Percentiles rank a stretch among this genome's conserved stretches.
These are phyloP conservation scores for Agrocybe chaxingu DNA, from an alignment of 768 basidiomycete genomes.

Conservation along the genomic window DNA sequence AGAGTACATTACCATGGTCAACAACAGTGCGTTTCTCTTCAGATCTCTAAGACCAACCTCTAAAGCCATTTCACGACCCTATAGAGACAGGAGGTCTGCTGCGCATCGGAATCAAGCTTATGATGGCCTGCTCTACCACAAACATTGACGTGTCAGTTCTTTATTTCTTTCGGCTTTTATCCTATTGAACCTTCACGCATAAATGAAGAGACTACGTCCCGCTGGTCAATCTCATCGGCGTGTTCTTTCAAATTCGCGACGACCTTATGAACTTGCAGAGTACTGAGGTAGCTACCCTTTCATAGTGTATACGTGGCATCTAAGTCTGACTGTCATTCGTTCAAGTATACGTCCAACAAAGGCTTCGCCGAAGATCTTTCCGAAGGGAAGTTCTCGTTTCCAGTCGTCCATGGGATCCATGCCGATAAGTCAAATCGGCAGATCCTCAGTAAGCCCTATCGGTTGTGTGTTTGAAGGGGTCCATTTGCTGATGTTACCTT, in stretches of 20 bases:
- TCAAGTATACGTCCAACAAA: conserved; percentile 78
- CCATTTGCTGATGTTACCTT: neutral
- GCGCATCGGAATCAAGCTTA: conserved; percentile 87
- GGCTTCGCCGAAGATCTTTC: conserved; percentile 92
- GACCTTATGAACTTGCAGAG: conserved; percentile 96
- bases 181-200: neutral
- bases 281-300: conserved; percentile 53
- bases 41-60: neutral
- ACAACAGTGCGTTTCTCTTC: conserved; percentile 66
- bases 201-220: conserved; percentile 78
- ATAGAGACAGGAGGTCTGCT: conserved; percentile 94
- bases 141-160: conserved; percentile 55
- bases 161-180: neutral
- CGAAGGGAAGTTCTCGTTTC: conserved; percentile 98
- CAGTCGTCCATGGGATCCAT: conserved; percentile 86
- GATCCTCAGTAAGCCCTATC: conserved; percentile 66
- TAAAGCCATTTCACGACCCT: neutral
- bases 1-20: conserved; percentile 94
- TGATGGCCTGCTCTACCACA: conserved; percentile 85
- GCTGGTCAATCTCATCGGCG: conserved; percentile 88
- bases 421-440: conserved; percentile 74
- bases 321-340: neutral
- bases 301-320: neutral
- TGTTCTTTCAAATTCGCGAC: conserved; percentile 97
- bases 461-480: neutral